Evolutionary conservation across 2,329 filamentous ascomycete species (phyloP).

Genomic region (Rutstroemia sp.): DNA sequence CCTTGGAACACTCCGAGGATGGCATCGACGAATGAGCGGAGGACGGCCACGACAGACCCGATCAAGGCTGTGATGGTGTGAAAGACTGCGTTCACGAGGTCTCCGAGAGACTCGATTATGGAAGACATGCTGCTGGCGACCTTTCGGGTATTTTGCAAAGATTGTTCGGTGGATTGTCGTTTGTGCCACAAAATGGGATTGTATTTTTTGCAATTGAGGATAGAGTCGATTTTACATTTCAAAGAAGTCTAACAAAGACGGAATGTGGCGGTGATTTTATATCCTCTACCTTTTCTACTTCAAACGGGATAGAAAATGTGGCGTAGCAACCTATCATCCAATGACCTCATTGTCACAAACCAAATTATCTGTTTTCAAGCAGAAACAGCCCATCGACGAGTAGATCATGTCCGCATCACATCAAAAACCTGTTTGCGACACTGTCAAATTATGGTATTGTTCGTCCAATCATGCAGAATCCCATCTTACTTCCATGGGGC

Average conservation of each 20-base stretch:
- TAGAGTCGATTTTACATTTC: neutral
- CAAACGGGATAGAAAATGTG: neutral
- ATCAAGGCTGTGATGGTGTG: conserved; percentile 20
- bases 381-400: neutral
- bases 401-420: neutral
- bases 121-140: conserved; percentile 23
- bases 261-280: neutral
- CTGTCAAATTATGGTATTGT: neutral
- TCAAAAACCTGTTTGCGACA: conserved; percentile 1
- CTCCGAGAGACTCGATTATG: conserved; percentile 18
- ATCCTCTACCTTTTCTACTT: neutral
- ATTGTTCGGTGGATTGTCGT: neutral
- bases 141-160: neutral
- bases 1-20: conserved; percentile 21
- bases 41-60: conserved; percentile 23
- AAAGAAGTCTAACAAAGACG: neutral
- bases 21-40: conserved; percentile 22
- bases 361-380: neutral
- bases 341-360: neutral
- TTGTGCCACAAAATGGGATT: neutral
- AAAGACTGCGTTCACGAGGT: conserved; percentile 24
- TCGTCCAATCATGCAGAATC: neutral
- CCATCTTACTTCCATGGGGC: neutral
- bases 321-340: neutral
- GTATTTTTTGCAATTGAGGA: neutral